phyloP scores from a whole-genome alignment of 768 basidiomycete genomes.

The Tephrocybe sp. region DNA sequence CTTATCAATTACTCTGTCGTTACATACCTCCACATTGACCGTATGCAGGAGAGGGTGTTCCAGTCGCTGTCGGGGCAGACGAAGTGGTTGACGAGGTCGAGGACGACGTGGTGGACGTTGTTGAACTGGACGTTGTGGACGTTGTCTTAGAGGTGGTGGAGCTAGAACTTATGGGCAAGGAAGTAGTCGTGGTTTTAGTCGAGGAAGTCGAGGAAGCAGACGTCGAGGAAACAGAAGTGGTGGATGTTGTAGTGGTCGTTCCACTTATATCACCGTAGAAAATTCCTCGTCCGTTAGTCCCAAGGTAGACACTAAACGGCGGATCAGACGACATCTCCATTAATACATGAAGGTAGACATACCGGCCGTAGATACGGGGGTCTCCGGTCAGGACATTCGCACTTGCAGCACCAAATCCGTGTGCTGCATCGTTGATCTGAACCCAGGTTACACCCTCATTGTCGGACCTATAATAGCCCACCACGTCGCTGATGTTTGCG shows the following conservation, averaged over 20 bases:
- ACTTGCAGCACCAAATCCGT: constrained; percentile 55
- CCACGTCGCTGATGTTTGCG: constrained; percentile 48
- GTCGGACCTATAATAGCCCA: constrained; percentile 59
- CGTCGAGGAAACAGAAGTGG: constrained; percentile 20
- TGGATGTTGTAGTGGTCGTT: constrained; percentile 21
- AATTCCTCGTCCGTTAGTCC: constrained; percentile 60
- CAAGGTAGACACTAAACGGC: constrained; percentile 52
- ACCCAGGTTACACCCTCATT: constrained; percentile 58
- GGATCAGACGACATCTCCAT: neutral
- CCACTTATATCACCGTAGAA: constrained; percentile 49
- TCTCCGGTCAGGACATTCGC: constrained; percentile 52
- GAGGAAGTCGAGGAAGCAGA: constrained; percentile 20
- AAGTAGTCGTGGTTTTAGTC: constrained; percentile 14
- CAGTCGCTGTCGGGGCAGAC: constrained; percentile 30
- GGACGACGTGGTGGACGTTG: constrained; percentile 19
- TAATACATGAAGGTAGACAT: neutral
- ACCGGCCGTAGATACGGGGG: constrained; percentile 56
- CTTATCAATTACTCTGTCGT: neutral
- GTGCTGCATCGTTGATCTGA: constrained; percentile 54
- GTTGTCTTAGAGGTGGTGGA: constrained; percentile 13
- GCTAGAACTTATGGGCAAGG: too few relatives aligned
- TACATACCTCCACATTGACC: constrained; percentile 44
- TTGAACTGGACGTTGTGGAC: constrained; percentile 20
- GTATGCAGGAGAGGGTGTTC: constrained; percentile 28
- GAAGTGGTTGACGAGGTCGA: constrained; percentile 21